Evolutionary conservation across 169 alveolate species (phyloP), one percentile per base, ranked within the genome.

Genomic region (Theileria equi): DNA sequence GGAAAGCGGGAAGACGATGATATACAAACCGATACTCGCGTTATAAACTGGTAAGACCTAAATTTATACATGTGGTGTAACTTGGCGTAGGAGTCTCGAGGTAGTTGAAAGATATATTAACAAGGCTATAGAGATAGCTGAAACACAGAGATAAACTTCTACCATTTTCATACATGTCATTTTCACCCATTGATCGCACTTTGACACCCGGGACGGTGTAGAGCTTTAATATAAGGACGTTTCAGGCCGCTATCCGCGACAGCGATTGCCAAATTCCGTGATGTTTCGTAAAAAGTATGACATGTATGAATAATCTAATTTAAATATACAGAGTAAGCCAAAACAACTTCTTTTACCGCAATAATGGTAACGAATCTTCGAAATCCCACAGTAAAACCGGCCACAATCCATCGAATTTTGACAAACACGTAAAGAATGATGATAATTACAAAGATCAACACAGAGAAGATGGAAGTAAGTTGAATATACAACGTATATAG

Each of bases 1-100:
- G 40, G 40, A 13, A 71, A 71, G 38, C 59, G 48, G 61, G 82
- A 71, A 0, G 82, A 71, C 35, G 82, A 71, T 36, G 82, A 71
- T 29, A 67, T 71, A 19, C 49, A 29, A 25, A 71, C 82, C 2
- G 82, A 71, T 60, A 61, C 54, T 6, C 19, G 66, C 34, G 68
- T 62, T 2, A 43, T 71, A 34, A 62, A 71, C 17, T 71, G 82
- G 82, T 71, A 71, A 47, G 64, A 32, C 23, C 26, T 0, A 4
- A 11, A 2, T 26, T 45, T 38, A 31, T 26, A 53, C 34, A n/a
- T 55, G 71, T 69, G 53, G 60, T 45, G 70, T 17, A 17, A 71
- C 10, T 36, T 34, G 32, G 0, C 34, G 19, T 35, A 71, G 82
- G 82, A 71, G 82, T 44, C 67, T 71, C 26, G 73, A 61, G 8